Evolutionary conservation across 108 stramenopile species (phyloP).

Genomic region (Pseudonitzschia pungens): DNA sequence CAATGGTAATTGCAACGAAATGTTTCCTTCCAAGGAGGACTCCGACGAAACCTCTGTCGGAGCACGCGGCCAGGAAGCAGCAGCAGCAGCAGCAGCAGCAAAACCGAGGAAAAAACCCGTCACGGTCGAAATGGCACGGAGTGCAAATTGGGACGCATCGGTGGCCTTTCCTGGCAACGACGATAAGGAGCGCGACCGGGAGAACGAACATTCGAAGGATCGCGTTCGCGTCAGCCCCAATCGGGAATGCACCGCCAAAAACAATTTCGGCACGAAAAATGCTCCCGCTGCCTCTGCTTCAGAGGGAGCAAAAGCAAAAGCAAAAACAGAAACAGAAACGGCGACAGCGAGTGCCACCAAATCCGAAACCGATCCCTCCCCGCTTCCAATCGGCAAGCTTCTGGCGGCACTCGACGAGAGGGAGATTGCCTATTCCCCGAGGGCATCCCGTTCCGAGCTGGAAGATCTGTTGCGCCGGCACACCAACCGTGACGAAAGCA

Average conservation of each 20-base stretch:
- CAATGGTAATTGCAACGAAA: no score
- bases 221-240: no score
- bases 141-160: no score
- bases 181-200: no score
- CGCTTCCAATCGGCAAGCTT: background rate
- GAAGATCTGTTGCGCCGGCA: background rate
- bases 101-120: background rate
- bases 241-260: no score
- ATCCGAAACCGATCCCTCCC: background rate
- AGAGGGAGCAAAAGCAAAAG: background rate
- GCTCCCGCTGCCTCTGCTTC: background rate
- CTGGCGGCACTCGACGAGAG: background rate
- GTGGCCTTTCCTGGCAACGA: no score
- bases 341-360: background rate
- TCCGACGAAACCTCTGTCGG: background rate
- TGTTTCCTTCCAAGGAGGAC: background rate
- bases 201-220: no score
- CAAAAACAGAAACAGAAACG: background rate
- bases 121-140: no score
- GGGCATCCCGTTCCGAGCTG: slow-evolving; percentile 5
- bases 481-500: background rate
- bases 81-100: background rate
- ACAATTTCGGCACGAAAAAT: no score
- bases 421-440: slow-evolving; percentile 5
- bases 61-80: background rate